Evolutionary conservation across 371 early-diverging fungal genomes (phyloP), one percentile per base, ranked within the genome.

Genomic region (Haplosporangium sp.): DNA sequence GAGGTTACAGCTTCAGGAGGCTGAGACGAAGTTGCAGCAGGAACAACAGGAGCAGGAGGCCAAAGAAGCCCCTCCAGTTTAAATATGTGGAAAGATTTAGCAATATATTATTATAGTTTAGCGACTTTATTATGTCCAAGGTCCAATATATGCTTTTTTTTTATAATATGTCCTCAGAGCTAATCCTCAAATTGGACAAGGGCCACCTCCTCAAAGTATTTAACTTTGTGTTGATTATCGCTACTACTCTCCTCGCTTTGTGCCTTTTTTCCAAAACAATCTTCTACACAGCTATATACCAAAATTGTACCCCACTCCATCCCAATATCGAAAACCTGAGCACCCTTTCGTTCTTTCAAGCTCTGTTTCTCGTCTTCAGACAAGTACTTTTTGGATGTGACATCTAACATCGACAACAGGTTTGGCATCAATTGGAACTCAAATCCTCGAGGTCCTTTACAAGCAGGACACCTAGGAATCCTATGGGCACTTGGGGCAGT

Each of bases 391-490:
- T 71, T 77, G 20, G 88, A 84, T 0, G 84, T 74, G 5, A 84
- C 86, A 17, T 86, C 90, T 27, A 97, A 88, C 20, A 93, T 65
- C 0, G 91, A 88, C 45, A 97, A 78, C 17, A 94, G 72, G 63
- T 91, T 92, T 1, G 98, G 98, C 97, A 98, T 97, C 64, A 98
- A 74, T 75, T 97, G 97, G 64, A 92, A 91, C 83, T 97, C 98
- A 82, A 95, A 98, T 8, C 89, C 88, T n/a, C 97, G 88, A n/a
- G 85, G 86, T 3, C 87, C 88, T 3, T 86, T 84, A 71, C 98
- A 98, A n/a, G 79, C 79, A 8, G 74, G 76, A 76, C 98, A 97
- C 7, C 45, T 63, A 5, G 88, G 91, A 66, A 85, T 84, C 40
- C 69, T 34, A 44, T 63, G 70, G 67, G 77, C 68, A 60, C 79